Evolutionary conservation across 2,329 filamentous ascomycete genomes (phyloP).

Genomic region (Diaporthe sp.): DNA sequence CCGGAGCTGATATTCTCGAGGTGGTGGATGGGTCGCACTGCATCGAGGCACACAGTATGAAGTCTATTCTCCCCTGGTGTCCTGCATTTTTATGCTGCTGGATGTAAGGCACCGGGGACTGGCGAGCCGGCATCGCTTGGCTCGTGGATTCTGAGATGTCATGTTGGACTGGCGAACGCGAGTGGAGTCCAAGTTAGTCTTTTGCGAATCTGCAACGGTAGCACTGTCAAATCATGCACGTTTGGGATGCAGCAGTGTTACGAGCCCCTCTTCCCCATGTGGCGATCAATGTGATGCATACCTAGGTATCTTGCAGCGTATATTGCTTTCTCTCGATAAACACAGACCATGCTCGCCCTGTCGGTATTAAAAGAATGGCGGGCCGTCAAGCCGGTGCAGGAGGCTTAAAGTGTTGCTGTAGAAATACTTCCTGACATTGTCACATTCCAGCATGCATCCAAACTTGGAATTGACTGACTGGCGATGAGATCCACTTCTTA

Average conservation of each 20-base stretch:
- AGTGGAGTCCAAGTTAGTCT: background rate
- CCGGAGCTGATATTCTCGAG: background rate
- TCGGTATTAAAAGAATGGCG: background rate
- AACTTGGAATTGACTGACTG: background rate
- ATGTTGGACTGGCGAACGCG: conserved; percentile 15
- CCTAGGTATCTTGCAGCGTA: background rate
- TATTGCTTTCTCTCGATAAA: background rate
- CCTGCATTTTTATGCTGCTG: background rate
- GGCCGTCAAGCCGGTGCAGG: conserved; percentile 9
- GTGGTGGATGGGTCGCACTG: conserved; percentile 6
- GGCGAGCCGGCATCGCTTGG: background rate
- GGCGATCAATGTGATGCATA: background rate
- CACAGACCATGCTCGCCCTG: conserved; percentile 8
- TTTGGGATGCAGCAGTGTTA: background rate
- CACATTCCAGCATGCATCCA: background rate
- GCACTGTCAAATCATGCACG: conserved; percentile 20
- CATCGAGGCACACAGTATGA: conserved; percentile 32
- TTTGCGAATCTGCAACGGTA: conserved; percentile 26
- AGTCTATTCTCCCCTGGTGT: background rate
- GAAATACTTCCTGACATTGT: background rate
- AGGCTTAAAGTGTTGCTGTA: background rate
- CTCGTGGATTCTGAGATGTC: conserved; percentile 19
- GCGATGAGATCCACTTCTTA: background rate
- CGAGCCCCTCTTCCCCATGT: background rate
- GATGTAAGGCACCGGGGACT: conserved; percentile 20